Conservation (phyloP, 306 rosid species). For the Inga leiocalycina region DNA sequence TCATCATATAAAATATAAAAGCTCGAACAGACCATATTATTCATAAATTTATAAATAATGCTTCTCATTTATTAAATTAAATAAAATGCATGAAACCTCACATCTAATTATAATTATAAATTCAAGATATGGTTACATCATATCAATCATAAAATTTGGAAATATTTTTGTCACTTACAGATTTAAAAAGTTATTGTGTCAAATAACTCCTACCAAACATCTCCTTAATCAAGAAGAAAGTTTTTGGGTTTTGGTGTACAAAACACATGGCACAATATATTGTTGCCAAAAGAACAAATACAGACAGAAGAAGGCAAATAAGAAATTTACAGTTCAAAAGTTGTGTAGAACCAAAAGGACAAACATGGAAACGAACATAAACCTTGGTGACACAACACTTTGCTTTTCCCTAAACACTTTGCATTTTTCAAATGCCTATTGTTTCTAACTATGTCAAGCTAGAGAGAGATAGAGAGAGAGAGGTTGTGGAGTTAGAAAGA, state of each 20-base stretch:
- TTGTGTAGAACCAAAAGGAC: conserved; percentile 44
- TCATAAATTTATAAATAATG: too few species aligned
- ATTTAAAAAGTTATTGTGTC: background rate
- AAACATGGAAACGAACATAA: conserved; percentile 60
- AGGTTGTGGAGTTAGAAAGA: conserved; percentile 35
- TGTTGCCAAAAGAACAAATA: background rate
- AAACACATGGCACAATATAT: conserved; percentile 8
- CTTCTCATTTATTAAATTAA: too few species aligned
- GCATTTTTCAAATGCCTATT: conserved; percentile 37
- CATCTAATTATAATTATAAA: background rate
- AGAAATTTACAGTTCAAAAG: conserved; percentile 20
- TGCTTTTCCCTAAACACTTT: conserved; percentile 67
- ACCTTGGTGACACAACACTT: conserved; percentile 76
- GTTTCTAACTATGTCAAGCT: conserved; percentile 30
- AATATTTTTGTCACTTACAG: background rate
- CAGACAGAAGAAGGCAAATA: background rate
- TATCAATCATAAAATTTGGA: background rate
- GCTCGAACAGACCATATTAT: background rate
- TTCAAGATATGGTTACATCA: background rate
- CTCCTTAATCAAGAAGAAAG: background rate
- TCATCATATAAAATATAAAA: background rate
- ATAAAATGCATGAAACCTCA: too few species aligned
- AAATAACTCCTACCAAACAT: background rate
- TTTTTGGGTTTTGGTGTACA: background rate
- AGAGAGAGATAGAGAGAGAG: conserved; percentile 30